These are phyloP conservation scores for Torrubiellomyces zombiae DNA, from an alignment of 2,329 filamentous ascomycete species.

Conservation along the genomic window DNA sequence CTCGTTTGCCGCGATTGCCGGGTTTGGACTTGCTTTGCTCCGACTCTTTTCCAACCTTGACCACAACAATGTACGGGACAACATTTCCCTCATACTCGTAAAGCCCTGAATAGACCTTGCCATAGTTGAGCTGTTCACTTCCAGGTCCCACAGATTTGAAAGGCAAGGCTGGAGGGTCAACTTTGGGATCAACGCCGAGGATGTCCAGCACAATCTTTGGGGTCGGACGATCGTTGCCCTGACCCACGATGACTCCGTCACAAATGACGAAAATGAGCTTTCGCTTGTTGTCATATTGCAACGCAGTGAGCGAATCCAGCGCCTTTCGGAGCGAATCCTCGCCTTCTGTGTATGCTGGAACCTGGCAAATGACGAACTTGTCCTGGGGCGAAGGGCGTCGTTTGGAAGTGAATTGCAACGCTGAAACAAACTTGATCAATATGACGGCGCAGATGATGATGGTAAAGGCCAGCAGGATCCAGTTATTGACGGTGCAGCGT, in stretches of 20 bases:
- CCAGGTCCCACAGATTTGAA: slow-evolving; percentile 87
- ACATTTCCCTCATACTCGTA: slow-evolving; percentile 98
- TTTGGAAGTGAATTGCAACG: slow-evolving; percentile 86
- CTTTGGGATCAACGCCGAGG: slow-evolving; percentile 88
- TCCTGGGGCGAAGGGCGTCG: slow-evolving; percentile 79
- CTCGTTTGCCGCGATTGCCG: slow-evolving; percentile 95
- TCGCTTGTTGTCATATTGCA: slow-evolving; percentile 96
- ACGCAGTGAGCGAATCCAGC: slow-evolving; percentile 80
- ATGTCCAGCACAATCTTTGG: slow-evolving; percentile 97
- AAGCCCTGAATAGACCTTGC: slow-evolving; percentile 93
- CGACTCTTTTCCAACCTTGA: slow-evolving; percentile 94
- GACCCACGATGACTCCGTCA: slow-evolving; percentile 91
- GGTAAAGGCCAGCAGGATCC: slow-evolving; percentile 76
- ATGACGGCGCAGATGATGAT: slow-evolving; percentile 70
- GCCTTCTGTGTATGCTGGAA: slow-evolving; percentile 94
- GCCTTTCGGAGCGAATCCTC: slow-evolving; percentile 90
- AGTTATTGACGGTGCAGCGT: slow-evolving; percentile 77
- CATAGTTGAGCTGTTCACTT: slow-evolving; percentile 89
- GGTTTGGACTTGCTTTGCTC: slow-evolving; percentile 84
- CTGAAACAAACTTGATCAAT: slow-evolving; percentile 74
- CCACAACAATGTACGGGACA: slow-evolving; percentile 86
- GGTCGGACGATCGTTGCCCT: slow-evolving; percentile 88
- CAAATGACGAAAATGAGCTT: slow-evolving; percentile 95
- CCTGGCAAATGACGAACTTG: slow-evolving; percentile 97
- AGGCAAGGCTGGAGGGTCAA: slow-evolving; percentile 82